Evolutionary conservation across 1,284 basidiomycete genomes (phyloP), one percentile per base, ranked within the genome.

Genomic region (Mycena sp.): DNA sequence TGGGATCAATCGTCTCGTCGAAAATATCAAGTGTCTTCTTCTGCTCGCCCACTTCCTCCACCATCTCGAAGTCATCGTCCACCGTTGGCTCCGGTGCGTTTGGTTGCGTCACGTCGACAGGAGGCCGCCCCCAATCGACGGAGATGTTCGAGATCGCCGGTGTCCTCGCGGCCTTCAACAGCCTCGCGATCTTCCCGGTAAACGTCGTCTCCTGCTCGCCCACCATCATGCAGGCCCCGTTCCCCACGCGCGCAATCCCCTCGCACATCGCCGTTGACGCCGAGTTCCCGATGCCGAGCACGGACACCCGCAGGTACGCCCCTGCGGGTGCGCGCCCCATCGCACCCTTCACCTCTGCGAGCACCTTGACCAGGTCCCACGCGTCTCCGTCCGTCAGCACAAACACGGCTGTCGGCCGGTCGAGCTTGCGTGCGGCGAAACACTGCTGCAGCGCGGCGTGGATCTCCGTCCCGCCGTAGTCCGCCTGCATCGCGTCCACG

Each of bases 181-280:
- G 75, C 19, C 73, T 76, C 9, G 81, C 77, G 55, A 85, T 86
- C 65, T 85, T 85, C 1, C 70, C 77, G 4, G 77, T 65, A 29
- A 88, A 85, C 14, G 74, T 75, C 56, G 83, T 83, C 14, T 77
- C 71, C 2, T 75, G 65, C 12, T 76, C 67, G 1, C 86, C 83
- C 62, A 83, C 81, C 1, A 85, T 67, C 61, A 71, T 81, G n/a
- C 64, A 66, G 14, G 78, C 75, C 11, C 87, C 87, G 23, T 83
- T 80, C 4, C 87, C 87, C 0, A 75, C 76, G 9, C 74, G 68
- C 4, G 87, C 85, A 29, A 88, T 82, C 1, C 77, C 72, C 67
- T 83, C 78, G 65, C 85, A 86, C 66, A 83, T 76, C 0, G 77
- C 81, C 12, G 78, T 83, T 11, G 87, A 87, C 6, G 82, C 81